These are phyloP conservation scores for Saccharomyces hybrid DNA, from an alignment of 1,139 yeast species.

Conservation along the genomic window DNA sequence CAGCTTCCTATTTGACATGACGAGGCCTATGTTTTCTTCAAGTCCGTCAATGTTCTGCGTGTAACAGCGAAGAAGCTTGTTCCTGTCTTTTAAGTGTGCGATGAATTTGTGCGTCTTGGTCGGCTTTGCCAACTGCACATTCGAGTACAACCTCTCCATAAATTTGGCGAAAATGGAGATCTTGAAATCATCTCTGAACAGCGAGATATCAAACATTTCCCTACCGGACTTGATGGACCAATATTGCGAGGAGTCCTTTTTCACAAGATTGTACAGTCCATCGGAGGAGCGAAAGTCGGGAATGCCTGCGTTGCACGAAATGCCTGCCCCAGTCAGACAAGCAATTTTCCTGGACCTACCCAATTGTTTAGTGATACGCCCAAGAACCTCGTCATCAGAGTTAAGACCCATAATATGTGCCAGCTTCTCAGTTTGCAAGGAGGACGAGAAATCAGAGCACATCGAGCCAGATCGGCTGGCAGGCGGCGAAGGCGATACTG, in stretches of 20 bases:
- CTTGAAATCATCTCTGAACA: constrained; percentile 62
- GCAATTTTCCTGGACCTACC: constrained; percentile 41
- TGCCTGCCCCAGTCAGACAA: constrained; percentile 86
- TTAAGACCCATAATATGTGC: neutral
- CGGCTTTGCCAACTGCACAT: constrained; percentile 60
- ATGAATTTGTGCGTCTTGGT: constrained; percentile 81
- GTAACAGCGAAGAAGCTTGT: constrained; percentile 73
- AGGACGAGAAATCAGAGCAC: neutral
- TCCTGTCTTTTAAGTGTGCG: constrained; percentile 52
- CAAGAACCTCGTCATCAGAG: neutral
- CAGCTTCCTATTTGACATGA: constrained; percentile 16
- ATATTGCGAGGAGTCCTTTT: constrained; percentile 48
- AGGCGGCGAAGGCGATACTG: neutral
- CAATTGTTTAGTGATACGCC: constrained; percentile 16
- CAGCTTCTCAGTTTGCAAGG: neutral
- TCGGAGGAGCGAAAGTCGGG: constrained; percentile 86
- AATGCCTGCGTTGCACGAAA: constrained; percentile 92
- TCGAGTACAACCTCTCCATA: constrained; percentile 47
- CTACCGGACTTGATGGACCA: constrained; percentile 61
- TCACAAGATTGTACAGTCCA: constrained; percentile 75
- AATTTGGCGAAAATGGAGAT: constrained; percentile 57
- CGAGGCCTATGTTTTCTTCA: constrained; percentile 32
- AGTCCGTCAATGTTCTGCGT: constrained; percentile 60
- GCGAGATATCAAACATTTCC: constrained; percentile 79
- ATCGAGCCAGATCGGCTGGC: neutral